Conservation (phyloP, 768 basidiomycete species). For the Trametes villosa region DNA sequence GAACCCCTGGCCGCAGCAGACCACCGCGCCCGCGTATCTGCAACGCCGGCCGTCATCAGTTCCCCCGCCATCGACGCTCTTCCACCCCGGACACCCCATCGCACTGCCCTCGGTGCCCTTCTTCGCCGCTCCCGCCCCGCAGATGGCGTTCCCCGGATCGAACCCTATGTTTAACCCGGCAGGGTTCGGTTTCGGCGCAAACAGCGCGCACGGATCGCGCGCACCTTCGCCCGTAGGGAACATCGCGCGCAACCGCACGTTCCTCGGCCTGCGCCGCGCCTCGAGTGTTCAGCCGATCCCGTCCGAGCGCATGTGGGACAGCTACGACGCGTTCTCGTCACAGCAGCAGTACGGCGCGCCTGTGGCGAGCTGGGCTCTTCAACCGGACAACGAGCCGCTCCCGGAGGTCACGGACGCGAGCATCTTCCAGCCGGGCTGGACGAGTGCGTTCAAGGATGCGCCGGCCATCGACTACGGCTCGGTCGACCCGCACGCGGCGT, state of each 20-base stretch:
- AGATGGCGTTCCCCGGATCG: slow-evolving; percentile 7
- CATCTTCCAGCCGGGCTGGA: slow-evolving; percentile 27
- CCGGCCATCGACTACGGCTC: not conserved
- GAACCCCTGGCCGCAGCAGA: slow-evolving; percentile 7
- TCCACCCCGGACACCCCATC: slow-evolving; percentile 39
- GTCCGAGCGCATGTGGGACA: slow-evolving; percentile 40
- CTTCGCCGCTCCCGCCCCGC: slow-evolving; percentile 33
- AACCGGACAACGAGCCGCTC: slow-evolving; percentile 50
- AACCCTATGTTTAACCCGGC: slow-evolving; percentile 2
- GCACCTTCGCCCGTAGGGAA: slow-evolving; percentile 49
- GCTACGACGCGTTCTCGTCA: slow-evolving; percentile 9
- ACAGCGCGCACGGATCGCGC: slow-evolving; percentile 37
- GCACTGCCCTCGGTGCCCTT: slow-evolving; percentile 49
- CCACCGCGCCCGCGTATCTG: slow-evolving; percentile 32
- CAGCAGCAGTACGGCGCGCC: slow-evolving; percentile 12
- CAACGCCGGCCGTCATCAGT: slow-evolving; percentile 66
- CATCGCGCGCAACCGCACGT: slow-evolving; percentile 47
- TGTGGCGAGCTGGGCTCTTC: slow-evolving; percentile 37
- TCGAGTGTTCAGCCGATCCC: slow-evolving; percentile 51
- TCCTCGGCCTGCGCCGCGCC: slow-evolving; percentile 52
- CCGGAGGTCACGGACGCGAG: slow-evolving; percentile 42
- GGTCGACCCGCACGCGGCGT: not conserved
- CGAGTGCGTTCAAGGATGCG: slow-evolving; percentile 21
- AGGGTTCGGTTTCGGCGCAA: not conserved
- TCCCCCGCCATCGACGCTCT: slow-evolving; percentile 52